Base-by-base conservation (phyloP, 169 alveolate species). In the Plasmodium cynomolgi region DNA sequence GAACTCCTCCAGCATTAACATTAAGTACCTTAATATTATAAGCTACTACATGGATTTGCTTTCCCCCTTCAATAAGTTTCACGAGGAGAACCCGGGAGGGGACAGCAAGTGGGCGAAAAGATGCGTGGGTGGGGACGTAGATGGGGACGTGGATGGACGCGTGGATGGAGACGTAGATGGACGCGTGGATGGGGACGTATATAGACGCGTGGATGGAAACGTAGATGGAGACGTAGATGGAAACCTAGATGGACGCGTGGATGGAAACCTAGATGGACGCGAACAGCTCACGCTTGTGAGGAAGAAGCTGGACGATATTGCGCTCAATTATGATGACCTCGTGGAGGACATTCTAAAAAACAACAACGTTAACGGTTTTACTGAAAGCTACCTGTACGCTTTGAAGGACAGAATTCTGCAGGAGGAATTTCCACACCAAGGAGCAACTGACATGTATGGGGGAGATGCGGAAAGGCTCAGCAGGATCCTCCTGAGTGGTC, bases 1-100 rank as follows among this genome's bases (percentile, higher is more conserved):
- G 50, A 41, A 72, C 11, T 72, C 71, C 5, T 56, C 80, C 47
- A 72, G 56, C 15, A 17, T 84, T 17, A 84, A 84, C 26, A 41
- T 84, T 9, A 44, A 72, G 79, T 72, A 84, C 79, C 73, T 84
- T 26, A 84, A 84, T 44, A 84, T 84, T 17, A 91, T 83, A 44
- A 91, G 81, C 81, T 83, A 75, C 71, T 83, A 91, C 68, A 91
- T 83, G 92, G 54, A 91, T 9, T 34, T 83, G 29, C 62, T 83
- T 9, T 83, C 92, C 13, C 92, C 92, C 37, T 83, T 83, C 20
- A 81, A 81, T 54, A 92, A 92, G 82, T 77, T 56, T 13, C 72
- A 33, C 75, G 68, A 31, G 71, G 72, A 68, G 31, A 81, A 68
- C 8, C 39, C 33, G 2, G 41, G 26, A 7, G 56, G 62, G 5